Base-by-base conservation (phyloP, 148 eudicot species). In the Heliamphora exappendiculata region DNA sequence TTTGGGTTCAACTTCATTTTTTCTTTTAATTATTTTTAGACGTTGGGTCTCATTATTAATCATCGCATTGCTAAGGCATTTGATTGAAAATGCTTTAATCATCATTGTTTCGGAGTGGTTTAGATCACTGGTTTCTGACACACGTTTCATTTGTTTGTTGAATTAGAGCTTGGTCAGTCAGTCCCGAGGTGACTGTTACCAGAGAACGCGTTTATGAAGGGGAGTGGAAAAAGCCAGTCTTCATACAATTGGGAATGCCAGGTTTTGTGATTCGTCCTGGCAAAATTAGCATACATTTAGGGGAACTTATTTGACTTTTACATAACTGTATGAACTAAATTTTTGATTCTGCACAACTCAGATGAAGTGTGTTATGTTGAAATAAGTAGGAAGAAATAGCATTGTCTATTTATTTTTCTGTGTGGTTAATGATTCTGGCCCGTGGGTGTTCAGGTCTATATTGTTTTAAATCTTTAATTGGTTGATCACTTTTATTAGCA, bases 101-200 rank as follows among this genome's bases (percentile, higher is more conserved):
- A 31, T 50, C 44, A 26, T n/a, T 64, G 36, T 36, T 22, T 44
- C 55, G 45, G 45, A 51, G 41, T 44, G 50, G 16, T 31, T 53
- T 47, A 67, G 50, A 36, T 70, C 58, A 45, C 39, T 70, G 36
- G 71, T 75, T 77, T 72, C 87, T 85, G 79, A 86, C 78, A 51
- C 42, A 9, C 67, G 66, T 75, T 78, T 72, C 22, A 0, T 45
- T 41, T 68, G 75, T 80, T 79, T 84, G 78, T 69, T 88, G 88
- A 80, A 74, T 67, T 85, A 93, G 98, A 87, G 92, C 88, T 93
- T 79, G 98, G 98, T 75, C 85, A 82, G 65, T 89, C 94, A 13
- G 93, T 88, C 65, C 96, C 96, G 66, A 93, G 98, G 98, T 93
- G 98, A 93, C 76, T 39, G 76, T 79, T 78, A 55, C 82, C 82